Evolutionary conservation across 139 green algal genomes (phyloP).

Genomic region (Chlamydomonas schloesseri): DNA sequence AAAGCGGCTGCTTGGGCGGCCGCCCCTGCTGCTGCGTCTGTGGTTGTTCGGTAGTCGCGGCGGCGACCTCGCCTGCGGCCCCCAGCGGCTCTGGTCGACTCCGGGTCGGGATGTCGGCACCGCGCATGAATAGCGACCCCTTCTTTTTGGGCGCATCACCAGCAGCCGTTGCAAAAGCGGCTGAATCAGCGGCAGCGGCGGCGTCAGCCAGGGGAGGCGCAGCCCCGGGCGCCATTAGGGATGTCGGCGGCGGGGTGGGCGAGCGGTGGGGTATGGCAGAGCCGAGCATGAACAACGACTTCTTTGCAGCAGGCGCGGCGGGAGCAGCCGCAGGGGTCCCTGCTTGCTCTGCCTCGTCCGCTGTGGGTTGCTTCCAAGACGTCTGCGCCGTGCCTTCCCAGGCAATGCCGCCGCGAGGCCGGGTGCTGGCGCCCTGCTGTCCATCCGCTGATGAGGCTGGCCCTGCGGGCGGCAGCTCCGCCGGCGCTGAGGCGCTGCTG

Average conservation of each 20-base stretch:
- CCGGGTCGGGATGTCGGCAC: not conserved
- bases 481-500: too few species aligned
- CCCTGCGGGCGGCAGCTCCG: too few species aligned
- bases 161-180: not conserved
- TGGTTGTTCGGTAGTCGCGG: too few species aligned
- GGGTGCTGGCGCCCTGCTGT: too few species aligned
- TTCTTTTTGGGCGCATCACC: too few species aligned
- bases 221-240: too few species aligned
- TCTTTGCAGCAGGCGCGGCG: not conserved
- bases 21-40: not conserved
- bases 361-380: not conserved
- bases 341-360: not conserved
- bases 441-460: too few species aligned
- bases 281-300: conserved; percentile 6
- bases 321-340: not conserved
- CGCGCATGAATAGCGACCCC: not conserved
- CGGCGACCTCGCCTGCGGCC: too few species aligned
- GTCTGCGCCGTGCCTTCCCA: too few species aligned
- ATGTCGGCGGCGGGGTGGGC: not conserved
- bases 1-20: not conserved
- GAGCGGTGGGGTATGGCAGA: not conserved
- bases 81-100: too few species aligned
- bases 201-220: not conserved
- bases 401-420: too few species aligned
- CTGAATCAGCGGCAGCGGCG: not conserved